Percentiles rank a stretch among this genome's conserved stretches.
Evolutionary conservation across 331 rosid genomes (phyloP).

Genomic region (Pyrus hybrid): DNA sequence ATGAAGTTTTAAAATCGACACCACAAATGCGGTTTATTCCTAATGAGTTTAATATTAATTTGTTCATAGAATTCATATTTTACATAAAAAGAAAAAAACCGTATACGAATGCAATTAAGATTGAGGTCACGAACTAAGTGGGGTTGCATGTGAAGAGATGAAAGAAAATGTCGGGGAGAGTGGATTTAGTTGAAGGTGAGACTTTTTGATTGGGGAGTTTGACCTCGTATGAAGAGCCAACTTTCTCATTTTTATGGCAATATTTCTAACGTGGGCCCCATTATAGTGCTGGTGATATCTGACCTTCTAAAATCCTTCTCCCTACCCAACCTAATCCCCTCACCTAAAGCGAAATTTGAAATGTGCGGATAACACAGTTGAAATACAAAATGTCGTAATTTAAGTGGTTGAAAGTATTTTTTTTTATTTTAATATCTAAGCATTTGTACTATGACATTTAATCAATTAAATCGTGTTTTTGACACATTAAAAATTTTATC

Average conservation of each 20-base stretch:
- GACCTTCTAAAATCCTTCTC: constrained; percentile 9
- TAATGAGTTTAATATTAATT: too few species aligned
- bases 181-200: constrained; percentile 33
- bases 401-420: too few species aligned
- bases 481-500: too few species aligned
- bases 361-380: too few species aligned
- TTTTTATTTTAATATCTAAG: too few species aligned
- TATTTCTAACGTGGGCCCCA: too few species aligned
- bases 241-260: neutral
- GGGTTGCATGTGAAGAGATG: constrained; percentile 46
- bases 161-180: constrained; percentile 47
- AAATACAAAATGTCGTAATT: too few species aligned
- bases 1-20: too few species aligned
- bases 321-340: constrained; percentile 8
- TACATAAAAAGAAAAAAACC: neutral
- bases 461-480: too few species aligned
- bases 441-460: too few species aligned
- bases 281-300: neutral
- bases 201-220: constrained; percentile 39
- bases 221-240: constrained; percentile 56
- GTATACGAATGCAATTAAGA: neutral
- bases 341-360: neutral
- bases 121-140: neutral
- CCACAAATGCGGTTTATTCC: too few species aligned
- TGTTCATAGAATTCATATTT: neutral